Conservation (phyloP, 495 filamentous ascomycete species). For the Haplographium delicatum region DNA sequence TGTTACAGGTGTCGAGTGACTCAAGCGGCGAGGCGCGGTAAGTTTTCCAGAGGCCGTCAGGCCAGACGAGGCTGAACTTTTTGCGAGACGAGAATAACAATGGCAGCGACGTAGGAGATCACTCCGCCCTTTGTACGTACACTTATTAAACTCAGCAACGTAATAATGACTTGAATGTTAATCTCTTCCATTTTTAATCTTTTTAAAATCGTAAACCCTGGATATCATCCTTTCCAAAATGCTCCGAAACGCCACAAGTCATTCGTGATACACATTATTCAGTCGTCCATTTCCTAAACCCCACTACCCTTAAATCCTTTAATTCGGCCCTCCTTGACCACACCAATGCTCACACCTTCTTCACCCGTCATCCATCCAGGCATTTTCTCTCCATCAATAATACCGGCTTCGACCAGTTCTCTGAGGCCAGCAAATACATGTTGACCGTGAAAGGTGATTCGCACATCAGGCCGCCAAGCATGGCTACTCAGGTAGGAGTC, state of each 20-base stretch:
- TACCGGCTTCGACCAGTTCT: constrained; percentile 65
- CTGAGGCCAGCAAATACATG: constrained; percentile 82
- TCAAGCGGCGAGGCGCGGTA: background rate
- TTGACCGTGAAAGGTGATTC: constrained; percentile 61
- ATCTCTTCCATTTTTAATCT: too few species aligned
- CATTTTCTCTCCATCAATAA: constrained; percentile 70
- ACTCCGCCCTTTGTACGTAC: too few species aligned
- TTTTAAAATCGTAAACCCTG: too few species aligned
- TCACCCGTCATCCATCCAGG: constrained; percentile 91
- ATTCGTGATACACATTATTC: background rate
- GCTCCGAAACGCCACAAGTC: constrained; percentile 2
- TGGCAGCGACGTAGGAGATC: too few species aligned
- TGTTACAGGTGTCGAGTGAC: background rate
- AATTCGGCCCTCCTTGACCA: constrained; percentile 58
- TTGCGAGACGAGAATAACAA: too few species aligned
- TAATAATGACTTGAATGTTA: too few species aligned
- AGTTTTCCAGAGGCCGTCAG: background rate
- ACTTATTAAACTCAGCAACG: too few species aligned
- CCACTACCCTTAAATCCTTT: constrained; percentile 43
- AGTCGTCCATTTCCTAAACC: constrained; percentile 23
- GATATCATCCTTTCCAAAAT: background rate
- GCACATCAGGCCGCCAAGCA: constrained; percentile 52
- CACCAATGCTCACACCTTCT: constrained; percentile 68
- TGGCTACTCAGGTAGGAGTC: constrained; percentile 26
- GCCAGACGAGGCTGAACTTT: too few species aligned